Conservation (phyloP, 306 rosid genomes). For the Lathyrus tuberosus region DNA sequence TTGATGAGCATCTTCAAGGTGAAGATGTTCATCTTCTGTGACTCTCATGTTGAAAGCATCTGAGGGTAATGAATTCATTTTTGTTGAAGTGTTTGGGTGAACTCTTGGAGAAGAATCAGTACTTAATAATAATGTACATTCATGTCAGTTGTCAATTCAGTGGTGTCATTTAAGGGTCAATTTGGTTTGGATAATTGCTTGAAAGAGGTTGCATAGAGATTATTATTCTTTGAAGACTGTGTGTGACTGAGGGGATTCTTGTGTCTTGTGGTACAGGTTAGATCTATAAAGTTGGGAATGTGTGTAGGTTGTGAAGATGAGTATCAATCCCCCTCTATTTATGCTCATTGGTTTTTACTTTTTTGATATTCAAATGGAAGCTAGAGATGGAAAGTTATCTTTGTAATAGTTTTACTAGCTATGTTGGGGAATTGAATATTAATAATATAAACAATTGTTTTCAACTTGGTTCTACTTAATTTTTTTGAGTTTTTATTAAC, state of each 20-base stretch:
- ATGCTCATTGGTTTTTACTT: not conserved
- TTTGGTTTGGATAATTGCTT: constrained; percentile 23
- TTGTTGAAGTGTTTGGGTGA: constrained; percentile 59
- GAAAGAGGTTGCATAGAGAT: constrained; percentile 20
- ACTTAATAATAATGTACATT: constrained; percentile 22
- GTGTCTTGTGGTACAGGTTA: constrained; percentile 17
- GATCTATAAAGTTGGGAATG: constrained; percentile 41
- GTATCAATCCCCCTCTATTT: constrained; percentile 21
- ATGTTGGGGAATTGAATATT: no score
- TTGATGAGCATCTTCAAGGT: constrained; percentile 25
- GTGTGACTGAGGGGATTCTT: not conserved
- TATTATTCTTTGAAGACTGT: not conserved
- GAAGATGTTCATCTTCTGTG: constrained; percentile 34
- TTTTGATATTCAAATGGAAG: not conserved
- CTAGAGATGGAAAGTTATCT: not conserved
- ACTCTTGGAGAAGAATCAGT: constrained; percentile 23
- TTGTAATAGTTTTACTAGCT: no score
- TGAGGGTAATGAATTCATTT: constrained; percentile 38
- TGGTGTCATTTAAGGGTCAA: constrained; percentile 5
- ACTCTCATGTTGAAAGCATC: constrained; percentile 38
- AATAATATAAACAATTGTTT: no score
- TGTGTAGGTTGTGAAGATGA: constrained; percentile 16
- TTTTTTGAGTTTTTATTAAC: no score
- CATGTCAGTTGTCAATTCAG: constrained; percentile 12
- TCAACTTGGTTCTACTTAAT: no score